Conservation (phyloP, 2,329 filamentous ascomycete species). For the Chaetomium globosum region DNA sequence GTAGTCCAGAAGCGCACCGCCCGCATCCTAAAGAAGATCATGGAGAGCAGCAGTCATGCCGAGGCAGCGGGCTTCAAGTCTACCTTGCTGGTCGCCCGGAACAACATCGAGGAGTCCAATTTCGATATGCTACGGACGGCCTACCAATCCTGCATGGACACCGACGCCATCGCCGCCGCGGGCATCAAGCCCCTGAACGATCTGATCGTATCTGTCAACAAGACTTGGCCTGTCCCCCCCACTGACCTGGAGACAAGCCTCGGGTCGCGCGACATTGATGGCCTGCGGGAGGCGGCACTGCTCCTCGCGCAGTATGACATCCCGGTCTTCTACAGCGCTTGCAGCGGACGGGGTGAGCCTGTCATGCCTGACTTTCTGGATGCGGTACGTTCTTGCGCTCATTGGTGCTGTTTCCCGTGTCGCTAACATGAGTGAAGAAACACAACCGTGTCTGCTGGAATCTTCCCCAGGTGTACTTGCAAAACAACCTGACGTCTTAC, state of each 20-base stretch:
- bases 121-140: slow-evolving; percentile 66
- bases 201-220: slow-evolving; percentile 57
- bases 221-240: slow-evolving; percentile 41
- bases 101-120: slow-evolving; percentile 57
- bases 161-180: slow-evolving; percentile 56
- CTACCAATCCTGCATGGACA: slow-evolving; percentile 68
- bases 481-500: not conserved
- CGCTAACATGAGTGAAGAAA: slow-evolving; percentile 3
- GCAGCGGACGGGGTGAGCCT: not conserved
- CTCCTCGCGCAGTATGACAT: slow-evolving; percentile 19
- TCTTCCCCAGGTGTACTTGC: not conserved
- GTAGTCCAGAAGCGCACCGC: slow-evolving; percentile 3
- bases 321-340: not conserved
- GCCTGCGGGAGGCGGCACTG: slow-evolving; percentile 15
- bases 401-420: not conserved
- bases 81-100: slow-evolving; percentile 8
- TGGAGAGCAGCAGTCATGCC: slow-evolving; percentile 20
- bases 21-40: slow-evolving; percentile 18
- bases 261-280: slow-evolving; percentile 14
- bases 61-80: slow-evolving; percentile 24
- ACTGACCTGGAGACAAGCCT: slow-evolving; percentile 16
- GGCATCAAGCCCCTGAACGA: slow-evolving; percentile 60
- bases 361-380: slow-evolving; percentile 10
- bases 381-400: slow-evolving; percentile 3
- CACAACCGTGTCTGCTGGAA: slow-evolving; percentile 13